These are phyloP conservation scores for Stenogyne calaminthoides DNA, from an alignment of 305 asterid genomes.

Conservation along the genomic window DNA sequence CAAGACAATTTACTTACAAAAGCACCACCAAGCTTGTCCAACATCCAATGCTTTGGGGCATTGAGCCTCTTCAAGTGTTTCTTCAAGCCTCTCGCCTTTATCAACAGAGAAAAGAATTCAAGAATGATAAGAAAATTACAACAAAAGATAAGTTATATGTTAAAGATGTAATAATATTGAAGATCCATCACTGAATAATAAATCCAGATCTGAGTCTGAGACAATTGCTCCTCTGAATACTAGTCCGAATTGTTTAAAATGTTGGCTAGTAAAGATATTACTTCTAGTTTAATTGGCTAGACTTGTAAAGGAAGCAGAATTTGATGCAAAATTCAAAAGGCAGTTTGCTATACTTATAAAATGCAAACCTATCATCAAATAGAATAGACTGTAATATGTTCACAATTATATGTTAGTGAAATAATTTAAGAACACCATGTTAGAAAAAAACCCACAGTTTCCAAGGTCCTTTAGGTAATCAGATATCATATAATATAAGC, in stretches of 20 bases:
- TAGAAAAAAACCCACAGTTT: too few species aligned
- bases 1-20: constrained; percentile 45
- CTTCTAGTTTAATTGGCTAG: not conserved
- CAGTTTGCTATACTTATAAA: not conserved
- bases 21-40: constrained; percentile 77
- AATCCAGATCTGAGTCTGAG: not conserved
- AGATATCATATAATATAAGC: too few species aligned
- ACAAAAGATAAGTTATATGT: not conserved
- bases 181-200: not conserved
- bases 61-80: constrained; percentile 78
- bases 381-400: constrained; percentile 13
- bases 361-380: not conserved
- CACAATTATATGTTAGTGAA: not conserved
- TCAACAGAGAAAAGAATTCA: not conserved
- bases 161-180: not conserved
- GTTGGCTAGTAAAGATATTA: not conserved
- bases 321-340: not conserved
- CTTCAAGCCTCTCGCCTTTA: constrained; percentile 75
- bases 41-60: constrained; percentile 83
- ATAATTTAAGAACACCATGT: not conserved
- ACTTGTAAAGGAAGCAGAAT: not conserved
- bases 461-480: too few species aligned
- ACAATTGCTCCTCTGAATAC: not conserved
- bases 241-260: too few species aligned
- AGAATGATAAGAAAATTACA: not conserved